Evolutionary conservation across 495 filamentous ascomycete genomes (phyloP), one percentile per base, ranked within the genome.

Genomic region (Parachaetomium inaequale): DNA sequence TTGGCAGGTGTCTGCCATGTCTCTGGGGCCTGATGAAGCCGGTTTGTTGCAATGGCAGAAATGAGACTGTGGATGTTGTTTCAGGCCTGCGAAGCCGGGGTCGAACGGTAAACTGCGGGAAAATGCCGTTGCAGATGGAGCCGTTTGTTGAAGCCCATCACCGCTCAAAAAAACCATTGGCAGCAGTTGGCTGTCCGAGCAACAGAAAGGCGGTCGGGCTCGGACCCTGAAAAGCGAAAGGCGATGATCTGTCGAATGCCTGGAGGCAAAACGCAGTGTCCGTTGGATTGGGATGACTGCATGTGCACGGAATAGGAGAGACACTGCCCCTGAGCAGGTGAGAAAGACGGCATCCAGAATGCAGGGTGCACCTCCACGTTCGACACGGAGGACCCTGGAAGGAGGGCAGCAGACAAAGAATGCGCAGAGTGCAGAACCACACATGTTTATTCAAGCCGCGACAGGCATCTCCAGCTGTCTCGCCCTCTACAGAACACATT

Each of bases 241-340:
- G 40, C 19, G 56, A 58, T 29, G 36, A 47, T 58, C 28, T 8
- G 8, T 34, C 11, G 8, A 38, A 59, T 5, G 17, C 42, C 3
- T 42, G 15, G 40, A 47, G 19, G 56, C 19, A 8, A 59, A 38
- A 26, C 56, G 45, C 56, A 59, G 56, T 50, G 43, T 12, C 56
- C 31, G 32, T 28, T 47, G 42, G 40, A 25, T 46, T 34, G 29
- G 55, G 36, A 56, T 19, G 56, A 50, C 32, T 38, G 56, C 56
- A 58, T 58, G 55, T 58, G 56, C 56, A 47, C 19, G 17, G 4
- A 45, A 32, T 31, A 57, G 55, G 55, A 57, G 40, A 45, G 55
- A 57, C 55, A 31, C 26, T 5, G 55, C 36, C 40, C 25, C 25
- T 29, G 54, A 49, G 45, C 25, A 25, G 15, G 40, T 5, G 36